These are phyloP conservation scores for Umbilicus rupestris DNA, from an alignment of 164 flowering plant species.

Conservation along the genomic window DNA sequence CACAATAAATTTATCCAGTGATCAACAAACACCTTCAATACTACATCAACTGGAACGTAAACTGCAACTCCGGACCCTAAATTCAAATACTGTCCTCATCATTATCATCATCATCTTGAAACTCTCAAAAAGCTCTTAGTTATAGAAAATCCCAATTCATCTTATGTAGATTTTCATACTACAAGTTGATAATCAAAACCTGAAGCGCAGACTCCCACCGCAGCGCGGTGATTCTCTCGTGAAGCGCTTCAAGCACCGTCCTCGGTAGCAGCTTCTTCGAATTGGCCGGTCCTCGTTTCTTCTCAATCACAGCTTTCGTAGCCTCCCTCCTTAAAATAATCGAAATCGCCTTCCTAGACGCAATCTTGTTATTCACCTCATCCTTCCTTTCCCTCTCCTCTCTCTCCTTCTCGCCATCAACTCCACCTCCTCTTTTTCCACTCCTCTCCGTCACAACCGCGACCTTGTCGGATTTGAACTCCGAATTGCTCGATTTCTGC, in stretches of 20 bases:
- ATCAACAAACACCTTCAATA: too few species aligned
- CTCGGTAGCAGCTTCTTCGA: slow-evolving; percentile 67
- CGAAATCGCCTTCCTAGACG: slow-evolving; percentile 80
- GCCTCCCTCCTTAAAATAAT: slow-evolving; percentile 76
- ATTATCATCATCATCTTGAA: too few species aligned
- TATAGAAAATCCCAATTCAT: too few species aligned
- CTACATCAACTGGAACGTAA: too few species aligned
- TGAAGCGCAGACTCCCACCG: slow-evolving; percentile 96
- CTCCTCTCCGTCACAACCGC: slow-evolving; percentile 6
- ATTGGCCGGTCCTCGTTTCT: slow-evolving; percentile 49
- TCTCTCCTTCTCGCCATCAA: slow-evolving; percentile 21
- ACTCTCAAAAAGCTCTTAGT: too few species aligned
- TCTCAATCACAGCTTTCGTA: slow-evolving; percentile 80
- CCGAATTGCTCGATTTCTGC: neutral
- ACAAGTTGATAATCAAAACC: slow-evolving; percentile 22
- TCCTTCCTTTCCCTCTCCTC: slow-evolving; percentile 56
- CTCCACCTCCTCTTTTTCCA: slow-evolving; percentile 1
- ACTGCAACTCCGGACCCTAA: too few species aligned
- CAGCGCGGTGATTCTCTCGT: slow-evolving; percentile 74
- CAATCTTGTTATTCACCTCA: slow-evolving; percentile 68
- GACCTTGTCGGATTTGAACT: neutral
- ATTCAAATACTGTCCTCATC: too few species aligned
- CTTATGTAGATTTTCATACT: too few species aligned
- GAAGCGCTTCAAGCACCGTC: slow-evolving; percentile 90
- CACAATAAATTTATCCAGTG: too few species aligned